phyloP scores from a whole-genome alignment of 1,284 basidiomycete species.

The Microstroma glucosiphilum region DNA sequence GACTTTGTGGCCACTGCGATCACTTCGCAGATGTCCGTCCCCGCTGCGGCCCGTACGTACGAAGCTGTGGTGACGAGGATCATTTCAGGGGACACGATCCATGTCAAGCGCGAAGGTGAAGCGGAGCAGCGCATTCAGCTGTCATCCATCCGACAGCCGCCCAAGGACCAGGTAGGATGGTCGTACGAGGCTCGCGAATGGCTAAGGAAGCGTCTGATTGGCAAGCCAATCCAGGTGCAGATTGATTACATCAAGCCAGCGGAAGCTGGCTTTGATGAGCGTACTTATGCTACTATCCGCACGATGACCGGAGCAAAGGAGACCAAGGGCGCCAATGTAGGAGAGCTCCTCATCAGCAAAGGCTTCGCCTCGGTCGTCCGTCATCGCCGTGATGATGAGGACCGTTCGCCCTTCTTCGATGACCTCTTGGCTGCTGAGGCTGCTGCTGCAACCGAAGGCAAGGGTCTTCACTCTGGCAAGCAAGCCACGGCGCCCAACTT shows the following conservation, averaged over 20 bases:
- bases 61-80: slow-evolving; percentile 79
- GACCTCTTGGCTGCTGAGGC: slow-evolving; percentile 88
- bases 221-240: slow-evolving; percentile 37
- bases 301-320: slow-evolving; percentile 30
- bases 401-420: slow-evolving; percentile 87
- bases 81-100: slow-evolving; percentile 85
- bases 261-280: slow-evolving; percentile 41
- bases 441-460: slow-evolving; percentile 67
- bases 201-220: slow-evolving; percentile 42
- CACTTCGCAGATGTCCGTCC: slow-evolving; percentile 15
- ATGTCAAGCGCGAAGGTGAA: slow-evolving; percentile 54
- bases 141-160: slow-evolving; percentile 72
- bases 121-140: slow-evolving; percentile 80
- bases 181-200: slow-evolving; percentile 79
- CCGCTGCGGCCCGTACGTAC: slow-evolving; percentile 29
- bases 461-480: slow-evolving; percentile 88
- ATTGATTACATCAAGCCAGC: slow-evolving; percentile 46
- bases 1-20: slow-evolving; percentile 47
- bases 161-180: slow-evolving; percentile 74
- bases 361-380: slow-evolving; percentile 83
- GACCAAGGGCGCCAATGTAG: slow-evolving; percentile 60
- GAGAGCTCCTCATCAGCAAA: slow-evolving; percentile 85
- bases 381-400: slow-evolving; percentile 87
- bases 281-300: slow-evolving; percentile 37
- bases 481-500: slow-evolving; percentile 63